Conservation (phyloP, 208 protist species). For the Crithidia thermophila region DNA sequence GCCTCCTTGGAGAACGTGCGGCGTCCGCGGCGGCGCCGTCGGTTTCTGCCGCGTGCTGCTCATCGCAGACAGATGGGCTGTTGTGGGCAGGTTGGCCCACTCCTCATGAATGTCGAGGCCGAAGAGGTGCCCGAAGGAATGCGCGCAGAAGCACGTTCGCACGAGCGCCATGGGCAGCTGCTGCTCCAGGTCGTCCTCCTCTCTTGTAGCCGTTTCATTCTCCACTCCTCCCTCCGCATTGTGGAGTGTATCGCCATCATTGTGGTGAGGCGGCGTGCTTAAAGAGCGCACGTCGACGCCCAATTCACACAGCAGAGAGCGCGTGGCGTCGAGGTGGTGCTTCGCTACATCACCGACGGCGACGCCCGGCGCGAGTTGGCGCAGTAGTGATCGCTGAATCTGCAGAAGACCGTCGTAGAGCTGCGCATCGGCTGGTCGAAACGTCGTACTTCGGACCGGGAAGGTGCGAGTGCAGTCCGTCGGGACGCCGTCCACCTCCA, state of each 20-base stretch:
- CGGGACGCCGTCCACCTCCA: conserved; percentile 49
- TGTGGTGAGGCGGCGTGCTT: too few relatives aligned
- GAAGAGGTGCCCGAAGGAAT: conserved; percentile 59
- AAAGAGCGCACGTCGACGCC: conserved; percentile 34
- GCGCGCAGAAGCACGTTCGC: conserved; percentile 56
- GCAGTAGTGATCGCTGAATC: conserved; percentile 47
- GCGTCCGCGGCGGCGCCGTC: background rate
- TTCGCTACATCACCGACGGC: conserved; percentile 27
- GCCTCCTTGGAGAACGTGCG: conserved; percentile 32
- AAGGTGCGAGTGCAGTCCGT: conserved; percentile 76
- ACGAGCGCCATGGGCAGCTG: conserved; percentile 26
- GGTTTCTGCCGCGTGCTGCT: too few relatives aligned
- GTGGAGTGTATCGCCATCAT: too few relatives aligned
- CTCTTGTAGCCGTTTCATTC: too few relatives aligned
- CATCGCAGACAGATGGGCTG: too few relatives aligned
- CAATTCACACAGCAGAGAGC: conserved; percentile 22
- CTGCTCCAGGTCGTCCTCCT: background rate
- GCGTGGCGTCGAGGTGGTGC: conserved; percentile 39
- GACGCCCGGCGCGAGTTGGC: conserved; percentile 27
- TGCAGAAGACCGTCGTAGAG: conserved; percentile 45
- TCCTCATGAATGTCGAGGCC: conserved; percentile 67
- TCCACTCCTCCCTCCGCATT: too few relatives aligned
- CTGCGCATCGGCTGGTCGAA: conserved; percentile 9
- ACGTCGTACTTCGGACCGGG: conserved; percentile 23
- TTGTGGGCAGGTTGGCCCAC: conserved; percentile 3